phyloP scores from a whole-genome alignment of 768 basidiomycete genomes.

The Suillus brevipes region DNA sequence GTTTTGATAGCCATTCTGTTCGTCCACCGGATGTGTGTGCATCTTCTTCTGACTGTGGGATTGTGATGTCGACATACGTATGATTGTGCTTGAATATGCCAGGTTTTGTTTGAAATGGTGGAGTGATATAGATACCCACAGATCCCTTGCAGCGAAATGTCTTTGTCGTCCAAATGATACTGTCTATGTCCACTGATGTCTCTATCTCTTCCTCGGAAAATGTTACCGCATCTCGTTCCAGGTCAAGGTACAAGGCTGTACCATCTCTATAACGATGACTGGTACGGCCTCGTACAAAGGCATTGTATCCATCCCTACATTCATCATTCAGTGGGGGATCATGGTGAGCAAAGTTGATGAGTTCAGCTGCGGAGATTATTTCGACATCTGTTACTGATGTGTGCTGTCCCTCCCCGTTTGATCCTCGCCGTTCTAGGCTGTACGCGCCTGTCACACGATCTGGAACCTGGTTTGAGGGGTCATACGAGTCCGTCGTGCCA shows the following conservation, averaged over 20 bases:
- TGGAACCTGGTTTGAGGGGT: not conserved
- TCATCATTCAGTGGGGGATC: not conserved
- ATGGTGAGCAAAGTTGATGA: not conserved
- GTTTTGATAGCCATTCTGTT: not conserved
- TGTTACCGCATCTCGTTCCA: not conserved
- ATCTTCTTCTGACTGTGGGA: not conserved
- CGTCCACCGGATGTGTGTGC: rapidly evolving
- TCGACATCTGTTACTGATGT: not conserved
- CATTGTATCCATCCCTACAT: not conserved
- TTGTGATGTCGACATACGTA: not conserved
- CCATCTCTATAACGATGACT: not conserved
- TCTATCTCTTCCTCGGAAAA: not conserved
- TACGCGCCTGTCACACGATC: not conserved
- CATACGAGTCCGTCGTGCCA: not conserved
- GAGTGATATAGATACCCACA: not conserved
- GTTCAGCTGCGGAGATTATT: not conserved
- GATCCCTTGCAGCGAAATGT: not conserved
- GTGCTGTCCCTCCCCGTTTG: rapidly evolving
- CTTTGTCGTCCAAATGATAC: not conserved
- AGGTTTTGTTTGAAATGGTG: not conserved
- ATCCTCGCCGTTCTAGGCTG: not conserved
- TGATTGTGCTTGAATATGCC: not conserved
- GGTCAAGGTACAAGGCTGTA: not conserved
- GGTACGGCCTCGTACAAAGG: not conserved
- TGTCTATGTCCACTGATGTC: not conserved